Evolutionary conservation across 2,329 filamentous ascomycete genomes (phyloP).

Genomic region (Aspergillus melleus): DNA sequence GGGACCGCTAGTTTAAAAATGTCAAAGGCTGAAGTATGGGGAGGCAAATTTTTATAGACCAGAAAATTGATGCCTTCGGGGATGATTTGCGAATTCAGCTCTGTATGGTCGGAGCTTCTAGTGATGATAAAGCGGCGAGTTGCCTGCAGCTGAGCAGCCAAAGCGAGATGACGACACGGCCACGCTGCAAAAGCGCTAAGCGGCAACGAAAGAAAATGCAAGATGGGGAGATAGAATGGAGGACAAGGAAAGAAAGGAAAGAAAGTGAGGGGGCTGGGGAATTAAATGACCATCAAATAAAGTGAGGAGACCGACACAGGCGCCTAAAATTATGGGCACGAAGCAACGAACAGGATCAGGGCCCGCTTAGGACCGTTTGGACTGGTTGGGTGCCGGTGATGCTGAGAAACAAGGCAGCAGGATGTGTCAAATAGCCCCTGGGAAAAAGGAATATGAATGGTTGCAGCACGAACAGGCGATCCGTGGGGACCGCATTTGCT

Average conservation of each 20-base stretch:
- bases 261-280: conserved; percentile 20
- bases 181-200: background rate
- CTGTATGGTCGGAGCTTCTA: conserved; percentile 6
- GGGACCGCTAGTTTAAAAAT: background rate
- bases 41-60: background rate
- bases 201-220: conserved; percentile 3
- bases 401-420: conserved; percentile 20
- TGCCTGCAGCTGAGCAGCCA: background rate
- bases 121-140: background rate
- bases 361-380: conserved; percentile 8
- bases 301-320: conserved; percentile 6
- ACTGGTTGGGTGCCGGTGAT: conserved; percentile 21
- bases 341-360: conserved; percentile 24
- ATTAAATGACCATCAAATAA: conserved; percentile 10
- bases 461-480: conserved; percentile 15
- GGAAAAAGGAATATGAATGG: conserved; percentile 14
- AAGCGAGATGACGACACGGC: background rate
- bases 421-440: conserved; percentile 5
- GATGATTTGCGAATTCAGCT: conserved; percentile 12
- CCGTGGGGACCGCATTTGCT: conserved; percentile 18
- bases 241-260: background rate
- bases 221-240: conserved; percentile 1
- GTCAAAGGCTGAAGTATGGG: conserved; percentile 2
- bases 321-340: conserved; percentile 20
- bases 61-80: conserved; percentile 16